phyloP scores from a whole-genome alignment of 2,329 filamentous ascomycete species.

The Diaporthe eres region DNA sequence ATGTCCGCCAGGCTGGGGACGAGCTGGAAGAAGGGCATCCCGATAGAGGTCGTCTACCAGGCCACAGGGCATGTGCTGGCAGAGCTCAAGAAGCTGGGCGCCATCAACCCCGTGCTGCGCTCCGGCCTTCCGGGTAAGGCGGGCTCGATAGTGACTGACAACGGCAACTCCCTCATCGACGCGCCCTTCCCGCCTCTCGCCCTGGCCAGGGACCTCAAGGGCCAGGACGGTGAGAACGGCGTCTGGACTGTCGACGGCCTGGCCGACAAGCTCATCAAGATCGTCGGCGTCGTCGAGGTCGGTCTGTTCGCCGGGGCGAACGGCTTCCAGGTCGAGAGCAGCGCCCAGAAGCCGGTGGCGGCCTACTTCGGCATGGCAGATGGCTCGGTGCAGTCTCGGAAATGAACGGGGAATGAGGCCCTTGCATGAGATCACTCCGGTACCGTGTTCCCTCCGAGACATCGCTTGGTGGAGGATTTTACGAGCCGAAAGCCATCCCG shows the following conservation, averaged over 20 bases:
- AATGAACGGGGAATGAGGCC: not conserved
- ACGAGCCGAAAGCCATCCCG: not conserved
- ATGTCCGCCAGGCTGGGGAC: constrained; percentile 81
- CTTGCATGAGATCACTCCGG: not conserved
- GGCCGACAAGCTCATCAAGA: constrained; percentile 80
- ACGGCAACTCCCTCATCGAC: constrained; percentile 91
- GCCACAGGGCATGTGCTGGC: constrained; percentile 83
- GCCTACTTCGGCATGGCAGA: constrained; percentile 96
- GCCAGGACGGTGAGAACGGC: constrained; percentile 71
- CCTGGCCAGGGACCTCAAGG: constrained; percentile 67
- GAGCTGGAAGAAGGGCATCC: constrained; percentile 85
- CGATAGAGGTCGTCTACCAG: constrained; percentile 93
- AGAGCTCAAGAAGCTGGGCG: constrained; percentile 81
- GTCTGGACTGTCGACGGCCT: constrained; percentile 86
- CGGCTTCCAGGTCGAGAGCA: constrained; percentile 77
- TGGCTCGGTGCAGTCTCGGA: constrained; percentile 72
- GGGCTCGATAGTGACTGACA: constrained; percentile 84
- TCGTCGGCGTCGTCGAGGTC: constrained; percentile 91
- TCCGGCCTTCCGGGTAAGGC: constrained; percentile 82
- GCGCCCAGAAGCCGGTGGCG: constrained; percentile 91
- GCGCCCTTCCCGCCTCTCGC: constrained; percentile 86
- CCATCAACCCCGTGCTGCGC: constrained; percentile 78
- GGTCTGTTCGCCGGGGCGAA: constrained; percentile 90
- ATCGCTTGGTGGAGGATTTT: not conserved
- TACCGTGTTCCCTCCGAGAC: not conserved